phyloP scores from a whole-genome alignment of 805 yeast species.

The Phaffomyces opuntiae region DNA sequence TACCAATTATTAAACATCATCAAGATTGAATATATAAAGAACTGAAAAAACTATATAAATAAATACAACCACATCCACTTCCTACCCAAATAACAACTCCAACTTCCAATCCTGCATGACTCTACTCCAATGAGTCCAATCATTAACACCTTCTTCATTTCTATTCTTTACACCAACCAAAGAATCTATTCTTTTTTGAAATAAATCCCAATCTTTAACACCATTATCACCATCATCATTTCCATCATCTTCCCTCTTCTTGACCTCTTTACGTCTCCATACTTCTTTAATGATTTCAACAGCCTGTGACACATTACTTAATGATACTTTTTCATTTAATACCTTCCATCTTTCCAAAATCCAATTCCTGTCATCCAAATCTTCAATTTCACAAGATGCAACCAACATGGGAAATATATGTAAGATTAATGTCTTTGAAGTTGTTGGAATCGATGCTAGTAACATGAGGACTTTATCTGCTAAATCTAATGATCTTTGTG shows the following conservation, averaged over 20 bases:
- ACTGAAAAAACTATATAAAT: not conserved
- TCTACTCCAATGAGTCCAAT: conserved; percentile 58
- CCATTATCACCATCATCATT: not conserved
- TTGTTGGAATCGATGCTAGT: conserved; percentile 55
- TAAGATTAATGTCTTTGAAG: conserved; percentile 47
- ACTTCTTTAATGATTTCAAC: conserved; percentile 66
- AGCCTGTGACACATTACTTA: conserved; percentile 61
- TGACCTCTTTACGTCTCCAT: conserved; percentile 52
- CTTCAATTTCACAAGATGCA: conserved; percentile 58
- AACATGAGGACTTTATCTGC: conserved; percentile 56
- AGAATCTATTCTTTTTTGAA: conserved; percentile 19
- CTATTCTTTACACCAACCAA: conserved; percentile 17
- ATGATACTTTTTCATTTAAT: conserved; percentile 47
- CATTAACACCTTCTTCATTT: conserved; percentile 36
- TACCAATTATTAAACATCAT: not conserved
- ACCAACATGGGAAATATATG: conserved; percentile 62
- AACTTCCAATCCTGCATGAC: conserved; percentile 74
- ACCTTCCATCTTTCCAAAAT: conserved; percentile 51
- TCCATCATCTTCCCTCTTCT: not conserved
- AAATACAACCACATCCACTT: not conserved
- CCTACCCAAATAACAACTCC: conserved; percentile 51
- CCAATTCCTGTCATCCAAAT: conserved; percentile 56
- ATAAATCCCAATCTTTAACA: conserved; percentile 15
- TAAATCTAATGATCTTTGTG: conserved; percentile 42
- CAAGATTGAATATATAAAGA: not conserved